Evolutionary conservation across 176 grass and related monocot genomes (phyloP), one percentile per base, ranked within the genome.

Genomic region (Cenchrus purpureus): DNA sequence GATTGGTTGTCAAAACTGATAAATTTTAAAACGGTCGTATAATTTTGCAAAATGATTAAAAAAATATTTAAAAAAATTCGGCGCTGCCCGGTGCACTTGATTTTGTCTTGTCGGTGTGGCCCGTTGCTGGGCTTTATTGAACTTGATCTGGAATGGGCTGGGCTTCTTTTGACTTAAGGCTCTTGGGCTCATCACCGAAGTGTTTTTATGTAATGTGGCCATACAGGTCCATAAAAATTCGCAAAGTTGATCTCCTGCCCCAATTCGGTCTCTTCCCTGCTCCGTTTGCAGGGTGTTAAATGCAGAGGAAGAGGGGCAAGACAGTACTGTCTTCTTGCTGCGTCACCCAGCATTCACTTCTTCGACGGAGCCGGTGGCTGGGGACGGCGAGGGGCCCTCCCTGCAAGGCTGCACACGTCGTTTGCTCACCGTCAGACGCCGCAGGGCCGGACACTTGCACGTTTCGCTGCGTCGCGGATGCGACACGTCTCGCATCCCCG

Each of bases 391-490:
- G 12, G 66, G 49, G 49, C 2, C 49, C 2, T 2, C 49, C 10
- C 53, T 12, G 52, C 34, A 12, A 32, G 16, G 59, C 62, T 28
- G 70, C 61, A 34, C 9, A 9, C 45, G 46, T 63, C 71, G 34
- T 73, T 5, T 29, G 22, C 22, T n/a, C 70, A 9, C 40, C 5
- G n/a, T 76, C 54, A 22, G 46, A 31, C 64, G 64, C 16, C 15
- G 34, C 61, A 28, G 79, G 84, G 34, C 61, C 19, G 79, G 84
- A 87, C 68, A 61, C 68, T 63, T 22, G 84, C 89, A 75, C 75
- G 80, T 87, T 83, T 19, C 68, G 46, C 68, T 8, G 65, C 56
- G 6, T 16, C 34, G 60, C 43, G 19, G 43, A 86, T 4, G 10
- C 58, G 84, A 83, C 89, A 72, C 79, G 89, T 65, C 17, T 65